Percentiles rank a stretch among this genome's conserved stretches.
Conservation (phyloP, 2,329 filamentous ascomycete species). For the Gliomastix tumulicola region DNA sequence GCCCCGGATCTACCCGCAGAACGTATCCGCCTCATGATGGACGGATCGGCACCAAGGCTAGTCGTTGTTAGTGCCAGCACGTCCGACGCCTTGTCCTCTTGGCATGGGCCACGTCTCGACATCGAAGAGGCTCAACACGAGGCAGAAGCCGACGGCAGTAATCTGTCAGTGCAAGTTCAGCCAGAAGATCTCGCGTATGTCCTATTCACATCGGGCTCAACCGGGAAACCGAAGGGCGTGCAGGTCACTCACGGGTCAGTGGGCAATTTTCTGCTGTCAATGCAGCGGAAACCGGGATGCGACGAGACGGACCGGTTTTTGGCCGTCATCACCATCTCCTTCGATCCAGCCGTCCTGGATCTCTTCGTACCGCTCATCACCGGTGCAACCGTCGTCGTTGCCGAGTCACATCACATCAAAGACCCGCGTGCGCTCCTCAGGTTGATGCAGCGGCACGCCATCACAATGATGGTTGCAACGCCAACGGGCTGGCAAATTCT, state of each 20-base stretch:
- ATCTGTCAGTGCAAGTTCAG: not conserved
- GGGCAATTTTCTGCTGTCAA: constrained; percentile 6
- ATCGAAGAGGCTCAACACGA: not conserved
- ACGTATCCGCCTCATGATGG: constrained; percentile 9
- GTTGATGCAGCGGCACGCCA: constrained; percentile 6
- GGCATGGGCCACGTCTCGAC: not conserved
- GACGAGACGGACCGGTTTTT: constrained; percentile 8
- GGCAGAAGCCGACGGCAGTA: not conserved
- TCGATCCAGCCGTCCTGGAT: constrained; percentile 10
- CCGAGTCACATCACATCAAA: constrained; percentile 5
- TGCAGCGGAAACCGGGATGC: constrained; percentile 7
- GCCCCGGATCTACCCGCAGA: constrained; percentile 8
- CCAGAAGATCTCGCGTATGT: constrained; percentile 17
- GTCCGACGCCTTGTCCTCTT: not conserved
- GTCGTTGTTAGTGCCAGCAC: constrained; percentile 3
- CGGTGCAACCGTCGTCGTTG: constrained; percentile 8
- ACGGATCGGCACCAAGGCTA: constrained; percentile 7
- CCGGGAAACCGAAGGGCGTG: constrained; percentile 30
- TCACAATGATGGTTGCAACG: constrained; percentile 10
- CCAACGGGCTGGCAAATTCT: constrained; percentile 12
- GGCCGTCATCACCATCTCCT: constrained; percentile 10
- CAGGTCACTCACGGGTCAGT: constrained; percentile 14
- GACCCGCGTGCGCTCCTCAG: constrained; percentile 5
- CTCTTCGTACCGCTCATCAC: constrained; percentile 8
- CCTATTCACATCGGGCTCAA: constrained; percentile 20